Evolutionary conservation across 106 monocot genomes (phyloP), one percentile per base, ranked within the genome.

Genomic region (Xerophyta viscosa): DNA sequence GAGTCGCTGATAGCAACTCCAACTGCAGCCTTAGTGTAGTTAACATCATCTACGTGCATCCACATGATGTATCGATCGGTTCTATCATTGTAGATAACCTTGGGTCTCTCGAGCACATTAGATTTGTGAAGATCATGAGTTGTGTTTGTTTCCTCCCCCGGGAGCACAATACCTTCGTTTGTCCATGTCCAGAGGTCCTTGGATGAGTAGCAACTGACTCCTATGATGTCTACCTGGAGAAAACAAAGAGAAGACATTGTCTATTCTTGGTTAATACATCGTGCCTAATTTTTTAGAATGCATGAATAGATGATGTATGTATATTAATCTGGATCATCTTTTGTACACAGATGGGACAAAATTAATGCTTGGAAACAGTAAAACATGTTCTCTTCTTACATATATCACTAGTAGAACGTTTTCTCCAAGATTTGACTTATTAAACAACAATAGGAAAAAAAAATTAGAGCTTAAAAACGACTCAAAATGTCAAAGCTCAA

Each of bases 91-190:
- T 73, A 82, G 51, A 96, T 64, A 41, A 96, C 94, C 62, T 96
- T 96, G 9, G 96, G 96, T 41, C 96, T 61, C 66, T 96, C 96
- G 1, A 96, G 81, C 9, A 89, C 88, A 22, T 96, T 96, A n/a
- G 64, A 67, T 27, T 46, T 66, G 68, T 96, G 66, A 8, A 96
- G 78, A 42, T 96, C 96, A 30, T 96, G 84, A 13, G 78, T 79
- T 56, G 20, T 28, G 50, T 96, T 85, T 29, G 63, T 52, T 73
- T 81, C 58, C 23, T 77, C 85, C 6, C 56, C 75, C 4, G 55
- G 71, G 1, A 94, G 75, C 8, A 84, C 93, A 13, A 84, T 41
- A 21, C 93, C 93, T 62, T 94, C 93, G 24, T 94, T 75, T 15
- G 58, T 94, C 93, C 93, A 94, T 24, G 75, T 39, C 84, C 77